phyloP scores from a whole-genome alignment of 2,329 filamentous ascomycete species.

The Aurifilum marmelostoma region DNA sequence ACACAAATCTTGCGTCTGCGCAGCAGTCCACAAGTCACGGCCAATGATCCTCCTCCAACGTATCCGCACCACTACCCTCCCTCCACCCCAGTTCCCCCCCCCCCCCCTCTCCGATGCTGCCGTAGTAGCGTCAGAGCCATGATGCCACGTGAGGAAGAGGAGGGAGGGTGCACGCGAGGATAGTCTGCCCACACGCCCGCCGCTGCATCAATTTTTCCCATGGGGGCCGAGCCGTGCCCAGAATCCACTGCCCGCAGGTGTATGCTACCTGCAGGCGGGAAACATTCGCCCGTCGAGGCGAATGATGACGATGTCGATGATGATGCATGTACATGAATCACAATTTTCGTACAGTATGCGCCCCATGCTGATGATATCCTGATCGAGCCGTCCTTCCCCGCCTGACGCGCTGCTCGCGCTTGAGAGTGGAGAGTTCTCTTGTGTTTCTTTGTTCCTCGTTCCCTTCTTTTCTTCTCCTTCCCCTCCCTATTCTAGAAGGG shows the following conservation, averaged over 20 bases:
- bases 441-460: too few species aligned
- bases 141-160: slow-evolving; percentile 4
- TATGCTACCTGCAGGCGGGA: neutral
- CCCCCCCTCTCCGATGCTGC: neutral
- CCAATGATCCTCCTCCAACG: slow-evolving; percentile 6
- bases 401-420: slow-evolving; percentile 1
- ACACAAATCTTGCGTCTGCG: neutral
- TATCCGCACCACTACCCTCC: neutral
- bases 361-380: neutral
- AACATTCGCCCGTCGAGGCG: neutral
- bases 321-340: neutral
- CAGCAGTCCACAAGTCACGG: neutral
- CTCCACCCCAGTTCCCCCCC: neutral
- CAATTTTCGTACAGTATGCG: neutral
- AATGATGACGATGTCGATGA: neutral
- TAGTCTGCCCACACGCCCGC: neutral
- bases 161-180: neutral
- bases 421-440: neutral
- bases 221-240: slow-evolving; percentile 1
- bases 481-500: neutral
- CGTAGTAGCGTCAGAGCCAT: neutral
- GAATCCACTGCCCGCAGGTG: neutral
- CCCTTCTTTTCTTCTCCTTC: neutral
- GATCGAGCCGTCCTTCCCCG: neutral
- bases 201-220: neutral